Evolutionary conservation across 2,329 filamentous ascomycete species (phyloP), one percentile per base, ranked within the genome.

Genomic region (Ophiostoma ulmi): DNA sequence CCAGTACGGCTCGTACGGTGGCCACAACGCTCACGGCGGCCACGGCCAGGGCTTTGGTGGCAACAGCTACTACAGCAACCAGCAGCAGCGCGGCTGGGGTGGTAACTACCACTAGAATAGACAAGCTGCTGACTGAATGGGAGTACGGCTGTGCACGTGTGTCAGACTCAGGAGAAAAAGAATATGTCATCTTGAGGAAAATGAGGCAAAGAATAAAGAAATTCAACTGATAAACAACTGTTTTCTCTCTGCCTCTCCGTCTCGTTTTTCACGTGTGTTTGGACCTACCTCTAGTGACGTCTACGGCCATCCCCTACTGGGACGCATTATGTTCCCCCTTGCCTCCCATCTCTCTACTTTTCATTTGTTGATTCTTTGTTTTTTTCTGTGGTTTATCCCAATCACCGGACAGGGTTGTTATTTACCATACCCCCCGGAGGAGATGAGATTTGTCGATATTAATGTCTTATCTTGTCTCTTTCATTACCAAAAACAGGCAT

Each of bases 61-160:
- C 73, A 80, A 80, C 72, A 81, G 79, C 74, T 84, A 84, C 79
- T 85, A 85, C 77, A 81, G 76, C 70, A 79, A 83, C 74, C 80
- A 81, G 75, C 83, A 83, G 73, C 82, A 83, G 73, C 82, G 84
- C 74, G 85, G 86, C 76, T 88, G 86, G 86, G 86, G 86, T 75
- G 83, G 82, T 75, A 88, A 88, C 82, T 88, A 88, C 81, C 76
- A 79, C 71, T 78, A 77, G 64, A 11, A 11, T n/a, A 17, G 26
- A 14, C 11, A n/a, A 26, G 35, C 10, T 55, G 13, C 35, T 17
- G 58, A 36, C 22, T 58, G 52, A 10, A 6, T 14, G 44, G 7
- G 52, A 10, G n/a, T 11, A 55, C 52, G n/a, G 10, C 20, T 55
- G 20, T 61, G 58, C 58, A 6, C 13, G 58, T 26, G 48, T 55